A percentile compares a stretch with the other conserved stretches of the same genome.
Evolutionary conservation across 179 eudicot genomes (phyloP).

Genomic region (Silene coronaria): DNA sequence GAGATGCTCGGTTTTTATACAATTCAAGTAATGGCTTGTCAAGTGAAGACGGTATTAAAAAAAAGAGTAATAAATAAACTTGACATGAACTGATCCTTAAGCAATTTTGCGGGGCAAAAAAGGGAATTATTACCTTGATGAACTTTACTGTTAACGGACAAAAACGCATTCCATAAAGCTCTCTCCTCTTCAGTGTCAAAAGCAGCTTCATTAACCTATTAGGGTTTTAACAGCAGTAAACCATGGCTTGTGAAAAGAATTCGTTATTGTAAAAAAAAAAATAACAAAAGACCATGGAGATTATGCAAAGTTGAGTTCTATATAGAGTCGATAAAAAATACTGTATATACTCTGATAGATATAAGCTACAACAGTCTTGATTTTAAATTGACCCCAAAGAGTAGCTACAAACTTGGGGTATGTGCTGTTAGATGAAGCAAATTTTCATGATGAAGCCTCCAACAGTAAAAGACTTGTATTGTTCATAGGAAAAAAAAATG

Average conservation of each 20-base stretch:
- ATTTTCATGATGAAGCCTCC: background rate
- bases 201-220: slow-evolving; percentile 68
- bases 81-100: background rate
- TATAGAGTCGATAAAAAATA: no score
- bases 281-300: slow-evolving; percentile 4
- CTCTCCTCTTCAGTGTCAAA: slow-evolving; percentile 75
- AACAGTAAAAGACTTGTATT: background rate
- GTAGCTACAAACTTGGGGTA: background rate
- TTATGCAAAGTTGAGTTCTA: background rate
- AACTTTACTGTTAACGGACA: slow-evolving; percentile 53
- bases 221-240: background rate
- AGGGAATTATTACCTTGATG: slow-evolving; percentile 49
- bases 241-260: background rate
- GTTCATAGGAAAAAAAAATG: no score
- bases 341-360: no score
- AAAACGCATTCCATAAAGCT: slow-evolving; percentile 79
- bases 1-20: no score
- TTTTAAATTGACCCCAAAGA: background rate
- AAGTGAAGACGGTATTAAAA: background rate
- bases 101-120: no score
- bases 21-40: background rate
- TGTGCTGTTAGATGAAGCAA: background rate
- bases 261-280: background rate
- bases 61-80: background rate
- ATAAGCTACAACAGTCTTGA: background rate